Evolutionary conservation across 495 filamentous ascomycete genomes (phyloP).

Genomic region (Penicillium crystallinum): DNA sequence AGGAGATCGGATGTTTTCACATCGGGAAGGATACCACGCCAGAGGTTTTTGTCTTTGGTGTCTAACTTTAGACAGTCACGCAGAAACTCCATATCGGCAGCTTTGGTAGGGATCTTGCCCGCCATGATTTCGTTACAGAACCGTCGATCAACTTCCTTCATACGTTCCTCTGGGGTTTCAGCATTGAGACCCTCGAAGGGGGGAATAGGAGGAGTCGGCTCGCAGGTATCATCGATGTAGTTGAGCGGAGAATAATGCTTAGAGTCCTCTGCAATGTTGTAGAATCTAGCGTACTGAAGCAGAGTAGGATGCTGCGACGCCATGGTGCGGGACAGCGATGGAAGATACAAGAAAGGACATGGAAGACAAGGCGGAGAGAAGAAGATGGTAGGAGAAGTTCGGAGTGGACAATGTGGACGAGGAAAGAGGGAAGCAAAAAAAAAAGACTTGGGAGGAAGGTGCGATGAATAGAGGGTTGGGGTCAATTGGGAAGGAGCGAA

Average conservation of each 20-base stretch:
- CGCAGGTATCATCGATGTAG: neutral
- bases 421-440: neutral
- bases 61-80: neutral
- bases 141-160: neutral
- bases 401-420: neutral
- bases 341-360: neutral
- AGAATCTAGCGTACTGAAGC: neutral
- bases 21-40: neutral
- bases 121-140: neutral
- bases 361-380: neutral
- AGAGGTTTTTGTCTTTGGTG: neutral
- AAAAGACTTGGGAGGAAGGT: too few relatives aligned
- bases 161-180: neutral
- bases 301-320: neutral
- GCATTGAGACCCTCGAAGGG: neutral
- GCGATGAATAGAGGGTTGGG: neutral
- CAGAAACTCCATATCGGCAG: neutral
- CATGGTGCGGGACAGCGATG: neutral
- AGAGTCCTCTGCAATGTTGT: neutral
- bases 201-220: neutral
- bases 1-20: neutral
- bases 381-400: neutral
- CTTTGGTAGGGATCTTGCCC: neutral
- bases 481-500: neutral
- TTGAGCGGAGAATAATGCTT: neutral